Evolutionary conservation across 306 rosid genomes (phyloP).

Genomic region (Argentina anserina): DNA sequence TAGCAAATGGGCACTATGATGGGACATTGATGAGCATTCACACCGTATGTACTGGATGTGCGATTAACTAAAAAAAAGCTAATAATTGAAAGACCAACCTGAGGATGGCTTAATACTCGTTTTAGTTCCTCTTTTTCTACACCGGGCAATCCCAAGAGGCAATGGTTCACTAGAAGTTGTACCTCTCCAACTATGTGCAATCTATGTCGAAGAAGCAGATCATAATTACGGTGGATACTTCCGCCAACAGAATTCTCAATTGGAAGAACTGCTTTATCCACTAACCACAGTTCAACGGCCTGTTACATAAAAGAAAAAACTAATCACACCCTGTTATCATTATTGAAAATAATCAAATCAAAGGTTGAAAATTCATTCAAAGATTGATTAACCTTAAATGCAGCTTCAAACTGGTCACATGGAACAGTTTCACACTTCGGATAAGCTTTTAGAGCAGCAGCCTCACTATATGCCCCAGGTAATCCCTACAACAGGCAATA

Average conservation of each 20-base stretch:
- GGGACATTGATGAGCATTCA: background rate
- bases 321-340: constrained; percentile 20
- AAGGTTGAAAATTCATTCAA: background rate
- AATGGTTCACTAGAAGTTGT: constrained; percentile 64
- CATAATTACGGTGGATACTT: constrained; percentile 91
- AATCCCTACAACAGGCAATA: constrained; percentile 48
- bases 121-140: constrained; percentile 63
- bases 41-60: constrained; percentile 17
- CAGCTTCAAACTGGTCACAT: constrained; percentile 78
- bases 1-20: background rate
- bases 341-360: background rate
- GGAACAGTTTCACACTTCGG: constrained; percentile 89
- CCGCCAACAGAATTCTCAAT: constrained; percentile 84
- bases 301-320: constrained; percentile 23
- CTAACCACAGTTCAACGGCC: constrained; percentile 95
- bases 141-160: constrained; percentile 84
- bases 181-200: constrained; percentile 90
- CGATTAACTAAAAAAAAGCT: background rate
- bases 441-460: constrained; percentile 79
- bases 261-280: constrained; percentile 88
- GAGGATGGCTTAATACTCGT: constrained; percentile 76
- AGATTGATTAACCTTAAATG: constrained; percentile 60
- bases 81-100: constrained; percentile 46
- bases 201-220: constrained; percentile 86
- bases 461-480: constrained; percentile 87